Base-by-base conservation (phyloP, 1,284 basidiomycete genomes). In the Cryptococcus sp. region DNA sequence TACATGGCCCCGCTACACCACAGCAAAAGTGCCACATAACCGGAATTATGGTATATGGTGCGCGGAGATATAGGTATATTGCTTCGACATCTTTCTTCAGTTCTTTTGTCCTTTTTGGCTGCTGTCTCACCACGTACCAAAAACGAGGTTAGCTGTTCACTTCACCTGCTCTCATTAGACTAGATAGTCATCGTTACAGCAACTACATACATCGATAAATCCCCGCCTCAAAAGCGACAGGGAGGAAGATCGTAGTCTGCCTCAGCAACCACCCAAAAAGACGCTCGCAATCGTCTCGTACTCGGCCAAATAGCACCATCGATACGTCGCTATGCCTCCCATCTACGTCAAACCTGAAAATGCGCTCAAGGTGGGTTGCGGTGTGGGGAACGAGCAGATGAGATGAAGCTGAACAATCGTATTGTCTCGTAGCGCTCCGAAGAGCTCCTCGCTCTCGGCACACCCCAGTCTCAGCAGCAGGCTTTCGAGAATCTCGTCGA, bases 311-410 rank as follows among this genome's bases (percentile, higher is more conserved):
- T 51, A 39, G 22, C 22, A 47, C 16, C 35, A 17, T 48, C 53
- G 48, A 47, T 47, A 60, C 30, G 15, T 30, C 64, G 70, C 40
- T 50, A 79, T 79, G 76, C 73, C 74, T 27, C 74, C 76, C 53
- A 69, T 76, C 59, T 79, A 75, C 65, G 72, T 77, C 64, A 79
- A 79, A 67, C 78, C 78, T 39, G 78, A 79, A 70, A 79, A 78
- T 66, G 76, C 76, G 63, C 78, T 79, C 70, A 77, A 77, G 73
- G 77, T 78, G 47, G 15, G 75, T 67, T 49, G 19, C 19, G 22
- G 40, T 16, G 5, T 3, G 8, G 22, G 10, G 10, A 35, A 20
- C 40, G 46, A 50, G 13, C 22, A 43, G 38, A 13, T 27, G 38
- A 41, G 13, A 25, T 22, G 22, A 19, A 20, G 48, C n/a, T 47